phyloP scores from a whole-genome alignment of 148 eudicot species.

The Camellia japonica region DNA sequence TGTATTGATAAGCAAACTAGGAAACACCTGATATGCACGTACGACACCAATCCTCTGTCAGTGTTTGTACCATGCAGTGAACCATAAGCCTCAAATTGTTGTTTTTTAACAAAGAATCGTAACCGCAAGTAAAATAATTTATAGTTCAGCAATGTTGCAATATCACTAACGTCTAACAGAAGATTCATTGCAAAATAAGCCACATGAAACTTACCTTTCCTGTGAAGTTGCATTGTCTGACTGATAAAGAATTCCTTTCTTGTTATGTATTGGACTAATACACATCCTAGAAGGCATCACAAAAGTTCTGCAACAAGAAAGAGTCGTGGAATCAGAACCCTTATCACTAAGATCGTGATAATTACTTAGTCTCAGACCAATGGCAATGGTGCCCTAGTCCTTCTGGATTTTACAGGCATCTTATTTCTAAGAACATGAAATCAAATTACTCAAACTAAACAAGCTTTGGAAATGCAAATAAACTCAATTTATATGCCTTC shows the following conservation, averaged over 20 bases:
- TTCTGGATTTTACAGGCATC: background rate
- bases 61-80: no score
- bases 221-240: conserved; percentile 45
- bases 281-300: conserved; percentile 99
- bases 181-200: background rate
- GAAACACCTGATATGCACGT: no score
- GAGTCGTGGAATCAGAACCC: background rate
- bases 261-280: conserved; percentile 87
- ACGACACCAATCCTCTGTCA: no score
- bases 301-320: conserved; percentile 62
- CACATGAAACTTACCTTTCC: conserved; percentile 52
- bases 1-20: no score
- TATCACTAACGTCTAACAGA: background rate
- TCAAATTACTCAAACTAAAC: background rate
- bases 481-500: background rate
- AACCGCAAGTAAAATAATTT: no score
- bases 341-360: background rate
- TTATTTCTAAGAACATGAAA: background rate
- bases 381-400: background rate
- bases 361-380: background rate
- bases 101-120: no score
- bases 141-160: background rate
- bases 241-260: conserved; percentile 70
- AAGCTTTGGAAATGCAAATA: background rate
- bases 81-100: no score